Evolutionary conservation across 2,329 filamentous ascomycete species (phyloP), one percentile per base, ranked within the genome.

Genomic region (Helicocarpus griseus): DNA sequence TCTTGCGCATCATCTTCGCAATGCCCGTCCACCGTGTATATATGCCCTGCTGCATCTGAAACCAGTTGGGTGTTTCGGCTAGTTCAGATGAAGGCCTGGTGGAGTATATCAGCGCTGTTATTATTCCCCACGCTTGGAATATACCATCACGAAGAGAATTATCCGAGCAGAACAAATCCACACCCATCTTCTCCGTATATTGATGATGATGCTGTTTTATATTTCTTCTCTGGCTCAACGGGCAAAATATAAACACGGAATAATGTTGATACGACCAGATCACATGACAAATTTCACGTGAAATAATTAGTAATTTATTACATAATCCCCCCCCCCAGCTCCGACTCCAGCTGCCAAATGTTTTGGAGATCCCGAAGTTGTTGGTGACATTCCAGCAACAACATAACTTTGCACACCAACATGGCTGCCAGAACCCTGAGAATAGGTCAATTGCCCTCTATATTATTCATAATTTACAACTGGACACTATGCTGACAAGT

Each of bases 381-480:
- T 9, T 2, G 13, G 6, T 13, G 13, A 19, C 8, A 6, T 17
- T 29, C 29, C 28, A 38, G 22, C 35, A 49, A 24, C 35, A 31
- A 17, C 8, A 14, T 13, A 41, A 19, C 17, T 19, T 11, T 24
- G 45, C 48, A 51, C 24, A 28, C 24, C 22, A 45, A 31, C 63
- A 82, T 83, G 80, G 81, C 81, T 65, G 75, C 81, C 62, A 75
- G 81, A 67, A 78, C 82, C 54, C 75, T 87, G 55, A 78, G 81
- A 68, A 86, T 86, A 71, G 83, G 83, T 85, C 67, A 69, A 73
- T 66, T 63, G 51, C 41, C 33, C 43, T 49, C 26, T 29, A 28
- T 9, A 39, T n/a, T 21, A 3, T 31, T 31, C 8, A 19, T 33
- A n/a, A 11, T 26, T 17, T 21, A 14, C 8, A n/a, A 26, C 28